Percentiles rank a stretch among this genome's conserved stretches.
phyloP scores from a whole-genome alignment of 2,329 filamentous ascomycete species.

The Trichoderma lentiforme region DNA sequence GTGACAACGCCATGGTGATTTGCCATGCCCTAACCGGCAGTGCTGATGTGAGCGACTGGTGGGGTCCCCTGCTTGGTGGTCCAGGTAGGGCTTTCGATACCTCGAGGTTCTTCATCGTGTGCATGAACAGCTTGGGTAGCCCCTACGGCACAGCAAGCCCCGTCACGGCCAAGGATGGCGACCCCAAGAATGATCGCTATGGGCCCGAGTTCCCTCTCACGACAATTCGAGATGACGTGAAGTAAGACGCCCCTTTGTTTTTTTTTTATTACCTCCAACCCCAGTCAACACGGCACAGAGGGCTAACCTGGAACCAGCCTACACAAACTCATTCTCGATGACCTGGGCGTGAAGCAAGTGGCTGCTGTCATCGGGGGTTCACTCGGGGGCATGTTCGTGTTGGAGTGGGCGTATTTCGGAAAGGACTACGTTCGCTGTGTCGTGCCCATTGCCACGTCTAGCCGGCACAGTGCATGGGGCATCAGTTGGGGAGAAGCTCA shows the following conservation, averaged over 20 bases:
- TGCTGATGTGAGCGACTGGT: constrained; percentile 83
- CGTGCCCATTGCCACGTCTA: constrained; percentile 81
- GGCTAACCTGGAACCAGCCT: constrained; percentile 51
- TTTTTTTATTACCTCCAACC: constrained; percentile 8
- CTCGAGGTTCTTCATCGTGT: constrained; percentile 79
- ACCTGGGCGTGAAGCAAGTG: constrained; percentile 73
- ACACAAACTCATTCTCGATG: constrained; percentile 76
- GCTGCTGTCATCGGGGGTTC: constrained; percentile 79
- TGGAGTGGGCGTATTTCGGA: constrained; percentile 90
- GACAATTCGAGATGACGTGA: constrained; percentile 92
- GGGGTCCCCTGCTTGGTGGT: constrained; percentile 77
- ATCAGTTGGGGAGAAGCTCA: constrained; percentile 91
- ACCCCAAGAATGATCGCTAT: constrained; percentile 70
- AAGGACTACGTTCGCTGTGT: constrained; percentile 77
- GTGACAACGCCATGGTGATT: constrained; percentile 69
- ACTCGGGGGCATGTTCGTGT: constrained; percentile 85
- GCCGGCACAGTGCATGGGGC: constrained; percentile 81
- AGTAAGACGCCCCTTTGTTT: constrained; percentile 53
- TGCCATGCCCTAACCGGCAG: constrained; percentile 85
- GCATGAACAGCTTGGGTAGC: constrained; percentile 81
- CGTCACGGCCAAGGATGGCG: constrained; percentile 82
- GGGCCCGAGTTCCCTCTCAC: constrained; percentile 95
- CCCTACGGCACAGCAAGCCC: constrained; percentile 86
- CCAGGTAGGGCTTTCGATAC: constrained; percentile 77
- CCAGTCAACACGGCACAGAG: not conserved